These are phyloP conservation scores for Eucalyptus pauciflora DNA, from an alignment of 345 rosid species.

Conservation along the genomic window DNA sequence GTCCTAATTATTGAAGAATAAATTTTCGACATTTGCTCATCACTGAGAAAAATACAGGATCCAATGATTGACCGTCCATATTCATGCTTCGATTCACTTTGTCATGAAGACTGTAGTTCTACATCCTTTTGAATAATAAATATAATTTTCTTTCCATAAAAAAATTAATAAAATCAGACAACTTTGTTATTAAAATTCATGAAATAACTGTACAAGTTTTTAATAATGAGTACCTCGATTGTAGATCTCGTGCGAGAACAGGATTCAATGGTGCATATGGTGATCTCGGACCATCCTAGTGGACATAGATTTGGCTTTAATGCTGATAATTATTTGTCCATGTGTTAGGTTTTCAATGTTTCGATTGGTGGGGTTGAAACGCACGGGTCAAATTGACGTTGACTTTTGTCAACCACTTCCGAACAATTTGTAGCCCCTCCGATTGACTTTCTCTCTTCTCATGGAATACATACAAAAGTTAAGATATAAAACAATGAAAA, in stretches of 20 bases:
- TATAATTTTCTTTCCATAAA: too few relatives aligned
- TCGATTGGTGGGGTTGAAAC: neutral
- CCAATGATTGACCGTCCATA: too few relatives aligned
- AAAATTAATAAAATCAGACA: neutral
- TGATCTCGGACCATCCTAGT: neutral
- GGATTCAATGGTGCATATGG: neutral
- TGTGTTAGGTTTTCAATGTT: neutral
- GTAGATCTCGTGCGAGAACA: neutral
- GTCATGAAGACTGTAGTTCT: rapidly evolving
- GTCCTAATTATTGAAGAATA: too few relatives aligned
- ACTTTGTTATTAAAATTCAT: neutral
- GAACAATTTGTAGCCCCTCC: neutral
- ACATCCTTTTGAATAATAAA: too few relatives aligned
- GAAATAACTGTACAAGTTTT: neutral
- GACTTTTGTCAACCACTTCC: neutral
- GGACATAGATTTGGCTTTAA: neutral
- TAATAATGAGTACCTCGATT: neutral
- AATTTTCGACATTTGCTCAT: too few relatives aligned
- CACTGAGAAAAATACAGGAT: too few relatives aligned
- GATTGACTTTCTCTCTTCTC: neutral
- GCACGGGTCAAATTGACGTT: neutral
- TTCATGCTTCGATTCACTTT: too few relatives aligned
- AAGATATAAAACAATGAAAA: neutral
- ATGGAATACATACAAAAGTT: neutral
- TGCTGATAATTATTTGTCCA: neutral